Percentiles rank a stretch among this genome's conserved stretches.
phyloP scores from a whole-genome alignment of 257 asterid species.

The Plantago major region DNA sequence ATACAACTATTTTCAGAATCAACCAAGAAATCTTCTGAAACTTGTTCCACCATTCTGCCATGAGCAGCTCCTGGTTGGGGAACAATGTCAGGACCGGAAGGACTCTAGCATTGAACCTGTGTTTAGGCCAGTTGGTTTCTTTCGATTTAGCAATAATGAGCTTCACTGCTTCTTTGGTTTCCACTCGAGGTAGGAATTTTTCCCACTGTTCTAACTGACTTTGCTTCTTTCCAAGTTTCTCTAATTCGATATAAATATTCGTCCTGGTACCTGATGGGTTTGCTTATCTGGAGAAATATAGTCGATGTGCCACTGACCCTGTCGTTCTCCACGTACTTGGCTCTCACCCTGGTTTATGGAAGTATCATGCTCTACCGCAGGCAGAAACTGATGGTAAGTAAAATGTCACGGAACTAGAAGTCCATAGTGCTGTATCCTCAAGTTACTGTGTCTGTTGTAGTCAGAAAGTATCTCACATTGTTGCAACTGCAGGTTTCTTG shows the following conservation, averaged over 20 bases:
- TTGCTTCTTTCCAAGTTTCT: not conserved
- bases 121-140: slow-evolving; percentile 61
- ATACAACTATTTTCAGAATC: too few species aligned
- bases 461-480: not conserved
- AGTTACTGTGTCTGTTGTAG: not conserved
- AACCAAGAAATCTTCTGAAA: too few species aligned
- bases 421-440: not conserved
- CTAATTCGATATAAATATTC: not conserved
- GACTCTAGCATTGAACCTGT: slow-evolving; percentile 28
- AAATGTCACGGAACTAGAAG: not conserved
- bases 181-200: slow-evolving; percentile 28
- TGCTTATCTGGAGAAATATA: not conserved
- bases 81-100: slow-evolving; percentile 23
- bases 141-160: slow-evolving; percentile 34
- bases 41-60: not conserved
- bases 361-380: slow-evolving; percentile 49
- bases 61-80: slow-evolving; percentile 26
- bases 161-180: slow-evolving; percentile 49
- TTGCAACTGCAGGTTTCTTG: slow-evolving; percentile 52
- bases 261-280: not conserved
- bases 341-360: slow-evolving; percentile 61
- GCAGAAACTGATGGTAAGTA: slow-evolving; percentile 48
- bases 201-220: not conserved
- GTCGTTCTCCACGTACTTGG: slow-evolving; percentile 51
- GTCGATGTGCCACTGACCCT: slow-evolving; percentile 67